Conservation (phyloP, 2,329 filamentous ascomycete species). For the Coniochaeta sp. region DNA sequence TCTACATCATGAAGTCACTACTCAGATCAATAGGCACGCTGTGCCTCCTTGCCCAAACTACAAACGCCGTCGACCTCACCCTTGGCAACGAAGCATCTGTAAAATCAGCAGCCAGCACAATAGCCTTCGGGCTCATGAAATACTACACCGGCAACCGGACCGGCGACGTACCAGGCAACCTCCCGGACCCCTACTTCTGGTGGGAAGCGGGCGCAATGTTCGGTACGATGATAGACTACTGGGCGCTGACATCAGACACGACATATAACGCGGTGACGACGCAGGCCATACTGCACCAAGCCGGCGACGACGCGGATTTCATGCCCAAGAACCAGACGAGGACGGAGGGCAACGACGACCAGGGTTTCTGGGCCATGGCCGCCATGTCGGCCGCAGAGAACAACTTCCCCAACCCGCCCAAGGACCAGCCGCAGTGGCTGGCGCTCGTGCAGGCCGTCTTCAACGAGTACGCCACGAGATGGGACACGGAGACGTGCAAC, state of each 20-base stretch:
- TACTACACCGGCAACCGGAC: constrained; percentile 52
- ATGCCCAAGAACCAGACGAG: constrained; percentile 61
- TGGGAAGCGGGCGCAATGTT: constrained; percentile 71
- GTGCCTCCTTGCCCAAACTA: constrained; percentile 11
- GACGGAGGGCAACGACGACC: constrained; percentile 63
- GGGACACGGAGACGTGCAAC: constrained; percentile 58
- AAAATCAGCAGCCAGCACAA: constrained; percentile 37
- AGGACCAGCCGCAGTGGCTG: constrained; percentile 64
- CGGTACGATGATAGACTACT: constrained; percentile 64
- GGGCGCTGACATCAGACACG: constrained; percentile 59
- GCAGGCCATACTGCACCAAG: constrained; percentile 54
- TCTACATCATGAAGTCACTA: constrained; percentile 11
- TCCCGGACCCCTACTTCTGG: constrained; percentile 61
- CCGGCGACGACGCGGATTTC: constrained; percentile 50
- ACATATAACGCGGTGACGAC: constrained; percentile 54
- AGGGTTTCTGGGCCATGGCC: constrained; percentile 80
- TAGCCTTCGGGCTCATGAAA: constrained; percentile 38
- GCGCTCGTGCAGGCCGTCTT: constrained; percentile 72
- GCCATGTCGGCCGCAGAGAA: constrained; percentile 73
- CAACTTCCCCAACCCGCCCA: constrained; percentile 61
- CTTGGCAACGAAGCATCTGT: constrained; percentile 29
- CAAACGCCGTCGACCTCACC: constrained; percentile 12
- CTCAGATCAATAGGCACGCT: constrained; percentile 7
- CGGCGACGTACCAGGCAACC: constrained; percentile 48
- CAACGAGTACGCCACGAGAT: constrained; percentile 66